These are phyloP conservation scores for Neofusicoccum sp. DNA, from an alignment of 2,329 filamentous ascomycete genomes.

Conservation along the genomic window DNA sequence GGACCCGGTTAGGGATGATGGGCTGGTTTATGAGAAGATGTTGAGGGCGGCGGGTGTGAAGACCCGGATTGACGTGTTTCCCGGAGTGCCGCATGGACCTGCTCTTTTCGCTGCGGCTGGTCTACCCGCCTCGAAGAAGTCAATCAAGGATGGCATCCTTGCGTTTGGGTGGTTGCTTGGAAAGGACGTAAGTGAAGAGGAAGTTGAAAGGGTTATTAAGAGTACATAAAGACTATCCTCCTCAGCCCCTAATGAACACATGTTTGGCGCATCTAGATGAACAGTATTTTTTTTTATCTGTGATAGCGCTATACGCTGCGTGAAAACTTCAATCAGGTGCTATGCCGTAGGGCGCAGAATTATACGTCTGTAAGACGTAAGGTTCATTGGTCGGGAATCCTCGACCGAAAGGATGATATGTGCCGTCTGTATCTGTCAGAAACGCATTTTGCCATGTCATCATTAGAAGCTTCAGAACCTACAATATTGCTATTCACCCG, in stretches of 20 bases:
- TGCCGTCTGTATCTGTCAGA: constrained; percentile 7
- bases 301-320: too few relatives aligned
- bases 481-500: not conserved
- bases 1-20: constrained; percentile 21
- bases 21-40: constrained; percentile 19
- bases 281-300: too few relatives aligned
- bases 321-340: too few relatives aligned
- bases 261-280: too few relatives aligned
- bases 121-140: constrained; percentile 6
- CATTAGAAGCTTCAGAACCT: not conserved
- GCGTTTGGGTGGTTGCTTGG: constrained; percentile 19
- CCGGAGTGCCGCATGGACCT: constrained; percentile 19
- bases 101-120: not conserved
- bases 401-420: constrained; percentile 18
- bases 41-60: constrained; percentile 19
- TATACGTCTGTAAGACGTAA: constrained; percentile 18
- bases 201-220: too few relatives aligned
- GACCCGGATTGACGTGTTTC: constrained; percentile 20
- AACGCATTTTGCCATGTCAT: not conserved
- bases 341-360: constrained; percentile 12
- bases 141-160: constrained; percentile 1
- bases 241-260: too few relatives aligned
- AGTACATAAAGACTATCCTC: too few relatives aligned
- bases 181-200: not conserved
- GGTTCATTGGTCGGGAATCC: constrained; percentile 16